These are phyloP conservation scores for Cercospora brassicicola DNA, from an alignment of 2,329 filamentous ascomycete genomes.

Conservation along the genomic window DNA sequence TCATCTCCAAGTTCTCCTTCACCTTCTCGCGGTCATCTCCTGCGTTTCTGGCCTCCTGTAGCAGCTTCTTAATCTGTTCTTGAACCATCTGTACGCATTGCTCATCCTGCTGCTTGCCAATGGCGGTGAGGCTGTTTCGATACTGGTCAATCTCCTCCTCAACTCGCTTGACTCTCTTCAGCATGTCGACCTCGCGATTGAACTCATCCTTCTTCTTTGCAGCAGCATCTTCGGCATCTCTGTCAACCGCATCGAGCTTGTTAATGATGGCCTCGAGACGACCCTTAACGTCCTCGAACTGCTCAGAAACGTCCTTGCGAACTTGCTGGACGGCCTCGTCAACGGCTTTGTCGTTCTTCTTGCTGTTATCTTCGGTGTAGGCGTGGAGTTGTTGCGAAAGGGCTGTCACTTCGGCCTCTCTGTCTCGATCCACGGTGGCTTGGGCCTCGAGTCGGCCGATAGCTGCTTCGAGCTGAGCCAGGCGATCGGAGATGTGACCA, in stretches of 20 bases:
- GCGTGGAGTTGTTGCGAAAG: conserved; percentile 25
- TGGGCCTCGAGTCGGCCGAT: conserved; percentile 18
- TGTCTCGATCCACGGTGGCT: conserved; percentile 9
- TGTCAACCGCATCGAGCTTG: conserved; percentile 24
- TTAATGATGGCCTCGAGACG: conserved; percentile 23
- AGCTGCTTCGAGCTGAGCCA: conserved; percentile 40
- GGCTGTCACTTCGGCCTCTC: conserved; percentile 16
- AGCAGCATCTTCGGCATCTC: conserved; percentile 12
- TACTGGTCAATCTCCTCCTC: conserved; percentile 27
- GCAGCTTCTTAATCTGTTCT: conserved; percentile 19
- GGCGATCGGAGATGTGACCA: conserved; percentile 38
- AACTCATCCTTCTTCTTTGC: conserved; percentile 23
- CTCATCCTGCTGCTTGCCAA: conserved; percentile 25
- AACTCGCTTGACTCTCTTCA: conserved; percentile 28
- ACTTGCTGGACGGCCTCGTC: conserved; percentile 14
- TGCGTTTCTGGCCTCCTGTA: conserved; percentile 19
- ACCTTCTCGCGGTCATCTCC: conserved; percentile 19
- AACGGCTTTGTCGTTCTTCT: conserved; percentile 1
- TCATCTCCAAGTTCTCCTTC: conserved; percentile 19
- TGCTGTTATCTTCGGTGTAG: conserved; percentile 3
- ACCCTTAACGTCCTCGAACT: conserved; percentile 13
- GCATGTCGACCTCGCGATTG: conserved; percentile 27
- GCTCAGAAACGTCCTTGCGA: conserved; percentile 19
- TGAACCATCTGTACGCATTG: conserved; percentile 19
- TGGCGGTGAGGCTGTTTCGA: conserved; percentile 17